Conservation (phyloP, 768 basidiomycete species). For the Plicaturopsis crispa region DNA sequence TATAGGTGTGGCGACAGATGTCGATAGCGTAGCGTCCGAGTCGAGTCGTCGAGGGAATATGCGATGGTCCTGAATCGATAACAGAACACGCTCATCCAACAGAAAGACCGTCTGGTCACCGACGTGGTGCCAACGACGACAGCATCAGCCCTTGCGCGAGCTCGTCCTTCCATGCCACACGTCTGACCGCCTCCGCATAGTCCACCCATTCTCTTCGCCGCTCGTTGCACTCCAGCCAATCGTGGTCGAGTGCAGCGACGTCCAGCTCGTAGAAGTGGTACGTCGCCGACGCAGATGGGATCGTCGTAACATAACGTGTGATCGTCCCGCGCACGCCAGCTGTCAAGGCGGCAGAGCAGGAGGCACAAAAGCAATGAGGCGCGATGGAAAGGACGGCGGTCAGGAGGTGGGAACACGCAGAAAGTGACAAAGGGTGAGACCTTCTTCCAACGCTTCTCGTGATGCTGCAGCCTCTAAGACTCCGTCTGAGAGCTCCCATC, state of each 20-base stretch:
- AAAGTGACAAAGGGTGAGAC: slow-evolving; percentile 82
- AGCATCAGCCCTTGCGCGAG: slow-evolving; percentile 67
- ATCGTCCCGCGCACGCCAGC: slow-evolving; percentile 86
- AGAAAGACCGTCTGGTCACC: no score
- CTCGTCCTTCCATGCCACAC: slow-evolving; percentile 83
- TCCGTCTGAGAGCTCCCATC: slow-evolving; percentile 80
- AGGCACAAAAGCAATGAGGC: slow-evolving; percentile 18
- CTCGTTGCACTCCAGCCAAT: slow-evolving; percentile 79
- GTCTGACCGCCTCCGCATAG: slow-evolving; percentile 67
- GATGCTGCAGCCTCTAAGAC: slow-evolving; percentile 81
- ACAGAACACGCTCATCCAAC: no score
- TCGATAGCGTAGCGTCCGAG: no score
- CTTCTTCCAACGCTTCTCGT: slow-evolving; percentile 93
- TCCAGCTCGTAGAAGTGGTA: slow-evolving; percentile 92
- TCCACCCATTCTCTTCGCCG: slow-evolving; percentile 85
- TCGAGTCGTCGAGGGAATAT: no score
- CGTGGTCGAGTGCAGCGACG: slow-evolving; percentile 64
- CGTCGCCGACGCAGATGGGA: slow-evolving; percentile 68
- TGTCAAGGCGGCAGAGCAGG: slow-evolving; percentile 30
- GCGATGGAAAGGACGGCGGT: slow-evolving; percentile 41
- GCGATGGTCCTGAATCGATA: no score
- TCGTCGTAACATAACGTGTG: slow-evolving; percentile 79
- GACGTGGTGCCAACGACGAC: slow-evolving; percentile 58
- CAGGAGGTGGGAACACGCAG: slow-evolving; percentile 66
- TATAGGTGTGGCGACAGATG: no score